Evolutionary conservation across 768 basidiomycete genomes (phyloP).

Genomic region (Naganishia randhawae): DNA sequence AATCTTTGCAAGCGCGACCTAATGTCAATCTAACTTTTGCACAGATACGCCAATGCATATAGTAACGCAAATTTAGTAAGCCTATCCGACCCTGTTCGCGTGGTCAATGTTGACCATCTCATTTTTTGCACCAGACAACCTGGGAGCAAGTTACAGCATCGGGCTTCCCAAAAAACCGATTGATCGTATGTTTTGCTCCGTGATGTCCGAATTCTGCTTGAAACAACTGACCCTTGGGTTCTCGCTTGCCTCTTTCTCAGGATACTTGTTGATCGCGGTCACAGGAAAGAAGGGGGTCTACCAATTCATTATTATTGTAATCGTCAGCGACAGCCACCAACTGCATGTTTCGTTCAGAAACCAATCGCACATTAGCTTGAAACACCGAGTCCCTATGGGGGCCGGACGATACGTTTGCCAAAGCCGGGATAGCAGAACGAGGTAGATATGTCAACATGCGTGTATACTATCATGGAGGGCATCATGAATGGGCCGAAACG

Average conservation of each 20-base stretch:
- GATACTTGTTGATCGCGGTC: not conserved
- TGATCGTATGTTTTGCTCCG: slow-evolving; percentile 18
- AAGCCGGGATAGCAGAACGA: too few species aligned
- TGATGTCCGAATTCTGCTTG: not conserved
- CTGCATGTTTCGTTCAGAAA: not conserved
- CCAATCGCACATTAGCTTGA: too few species aligned
- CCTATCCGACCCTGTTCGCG: not conserved
- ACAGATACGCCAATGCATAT: slow-evolving; percentile 54
- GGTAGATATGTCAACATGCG: too few species aligned
- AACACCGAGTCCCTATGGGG: too few species aligned
- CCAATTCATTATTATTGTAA: not conserved
- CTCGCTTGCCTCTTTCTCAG: not conserved
- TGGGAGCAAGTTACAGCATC: slow-evolving; percentile 28
- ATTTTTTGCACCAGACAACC: slow-evolving; percentile 16
- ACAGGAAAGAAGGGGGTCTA: not conserved
- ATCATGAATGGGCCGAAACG: not conserved
- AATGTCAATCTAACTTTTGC: not conserved
- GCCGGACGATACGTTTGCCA: too few species aligned
- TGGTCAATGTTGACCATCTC: not conserved
- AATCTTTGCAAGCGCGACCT: not conserved
- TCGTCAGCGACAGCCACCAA: not conserved
- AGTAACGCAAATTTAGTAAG: slow-evolving; percentile 46
- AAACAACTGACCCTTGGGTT: not conserved
- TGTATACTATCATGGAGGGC: not conserved
- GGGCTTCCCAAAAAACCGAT: slow-evolving; percentile 28